A percentile compares a stretch with the other conserved stretches of the same genome.
Evolutionary conservation across 306 rosid species (phyloP).

Genomic region (Begonia loranthoides): DNA sequence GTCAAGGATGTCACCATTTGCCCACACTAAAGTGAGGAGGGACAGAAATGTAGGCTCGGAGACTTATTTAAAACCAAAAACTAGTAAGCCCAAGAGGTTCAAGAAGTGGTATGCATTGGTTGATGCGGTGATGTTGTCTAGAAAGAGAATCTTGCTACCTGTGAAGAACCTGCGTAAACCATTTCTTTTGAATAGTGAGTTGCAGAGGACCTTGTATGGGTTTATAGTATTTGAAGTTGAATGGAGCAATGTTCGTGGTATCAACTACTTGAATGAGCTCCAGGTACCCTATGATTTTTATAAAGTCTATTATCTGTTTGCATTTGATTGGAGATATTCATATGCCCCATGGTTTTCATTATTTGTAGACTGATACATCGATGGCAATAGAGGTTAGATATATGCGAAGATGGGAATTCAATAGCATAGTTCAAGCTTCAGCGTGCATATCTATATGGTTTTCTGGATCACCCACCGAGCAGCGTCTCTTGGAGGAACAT

Average conservation of each 20-base stretch:
- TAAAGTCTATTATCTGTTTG: neutral
- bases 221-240: slow-evolving; percentile 81
- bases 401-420: slow-evolving; percentile 97
- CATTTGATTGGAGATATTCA: slow-evolving; percentile 9
- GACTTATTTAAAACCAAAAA: slow-evolving; percentile 25
- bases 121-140: slow-evolving; percentile 42
- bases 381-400: slow-evolving; percentile 64
- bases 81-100: slow-evolving; percentile 27
- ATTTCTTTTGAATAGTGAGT: slow-evolving; percentile 50
- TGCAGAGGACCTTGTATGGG: slow-evolving; percentile 73
- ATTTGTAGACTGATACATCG: slow-evolving; percentile 77
- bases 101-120: slow-evolving; percentile 56
- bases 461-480: slow-evolving; percentile 57
- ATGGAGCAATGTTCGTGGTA: slow-evolving; percentile 79
- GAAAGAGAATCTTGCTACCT: slow-evolving; percentile 66
- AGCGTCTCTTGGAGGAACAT: slow-evolving; percentile 42
- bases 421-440: slow-evolving; percentile 76
- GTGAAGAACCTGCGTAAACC: slow-evolving; percentile 56
- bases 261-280: slow-evolving; percentile 86
- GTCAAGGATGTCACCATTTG: slow-evolving; percentile 98
- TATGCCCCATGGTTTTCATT: slow-evolving; percentile 9
- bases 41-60: slow-evolving; percentile 33
- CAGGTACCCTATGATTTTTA: slow-evolving; percentile 32
- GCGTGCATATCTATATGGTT: slow-evolving; percentile 71
- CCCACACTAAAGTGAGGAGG: slow-evolving; percentile 47